Percentiles rank a stretch among this genome's conserved stretches.
Evolutionary conservation across 495 filamentous ascomycete genomes (phyloP).

Genomic region (Podospora didyma): DNA sequence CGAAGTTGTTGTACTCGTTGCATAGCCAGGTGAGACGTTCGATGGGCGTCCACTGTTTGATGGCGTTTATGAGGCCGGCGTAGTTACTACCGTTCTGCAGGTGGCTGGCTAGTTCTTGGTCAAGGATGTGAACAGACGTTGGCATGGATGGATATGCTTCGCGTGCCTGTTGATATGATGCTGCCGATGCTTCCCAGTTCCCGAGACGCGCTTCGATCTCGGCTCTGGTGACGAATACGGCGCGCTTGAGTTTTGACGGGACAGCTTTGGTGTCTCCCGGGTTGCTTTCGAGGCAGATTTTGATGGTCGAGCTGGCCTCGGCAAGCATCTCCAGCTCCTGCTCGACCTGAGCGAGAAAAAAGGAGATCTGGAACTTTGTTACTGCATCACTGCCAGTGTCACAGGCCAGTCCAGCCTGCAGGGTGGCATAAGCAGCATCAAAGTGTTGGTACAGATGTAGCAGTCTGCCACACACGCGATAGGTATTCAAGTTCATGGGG

Average conservation of each 20-base stretch:
- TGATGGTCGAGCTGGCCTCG: neutral
- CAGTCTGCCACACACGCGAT: neutral
- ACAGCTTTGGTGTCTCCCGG: neutral
- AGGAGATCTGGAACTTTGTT: neutral
- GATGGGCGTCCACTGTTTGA: neutral
- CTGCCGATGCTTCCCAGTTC: neutral
- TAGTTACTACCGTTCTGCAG: neutral
- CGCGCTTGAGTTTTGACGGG: neutral
- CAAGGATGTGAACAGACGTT: neutral
- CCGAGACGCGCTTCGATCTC: neutral
- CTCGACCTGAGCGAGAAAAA: neutral
- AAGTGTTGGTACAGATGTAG: neutral
- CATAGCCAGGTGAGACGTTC: neutral
- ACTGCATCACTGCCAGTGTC: neutral
- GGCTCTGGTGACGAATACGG: neutral
- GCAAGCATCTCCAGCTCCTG: neutral
- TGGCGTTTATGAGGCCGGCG: neutral
- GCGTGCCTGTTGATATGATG: neutral
- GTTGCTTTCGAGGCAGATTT: neutral
- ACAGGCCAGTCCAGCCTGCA: neutral
- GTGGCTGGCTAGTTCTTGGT: neutral
- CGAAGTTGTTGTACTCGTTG: neutral
- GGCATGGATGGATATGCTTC: neutral
- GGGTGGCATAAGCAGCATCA: neutral
- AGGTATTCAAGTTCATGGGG: neutral